phyloP scores from a whole-genome alignment of 768 basidiomycete genomes.

The Calocera viscosa region DNA sequence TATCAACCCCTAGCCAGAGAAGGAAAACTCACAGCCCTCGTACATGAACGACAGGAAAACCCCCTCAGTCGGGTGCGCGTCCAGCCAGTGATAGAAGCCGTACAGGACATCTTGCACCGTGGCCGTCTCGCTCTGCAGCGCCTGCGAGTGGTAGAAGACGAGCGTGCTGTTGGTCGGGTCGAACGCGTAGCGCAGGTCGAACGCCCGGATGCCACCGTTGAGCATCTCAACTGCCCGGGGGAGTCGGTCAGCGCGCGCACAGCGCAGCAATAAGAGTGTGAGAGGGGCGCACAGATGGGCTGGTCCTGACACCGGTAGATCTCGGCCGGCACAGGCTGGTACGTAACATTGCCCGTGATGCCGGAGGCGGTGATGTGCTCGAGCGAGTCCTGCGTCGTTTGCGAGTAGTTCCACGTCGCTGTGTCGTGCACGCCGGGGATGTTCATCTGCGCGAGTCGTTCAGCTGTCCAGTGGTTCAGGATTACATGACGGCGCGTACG shows the following conservation, averaged over 20 bases:
- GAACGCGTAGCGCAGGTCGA: slow-evolving; percentile 18
- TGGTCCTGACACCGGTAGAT: background rate
- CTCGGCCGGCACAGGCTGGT: background rate
- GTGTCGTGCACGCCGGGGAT: slow-evolving; percentile 44
- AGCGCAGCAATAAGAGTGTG: background rate
- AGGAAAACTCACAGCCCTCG: slow-evolving; percentile 31
- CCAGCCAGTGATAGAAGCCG: slow-evolving; percentile 41
- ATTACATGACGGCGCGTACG: background rate
- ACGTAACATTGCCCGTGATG: background rate
- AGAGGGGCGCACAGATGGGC: background rate
- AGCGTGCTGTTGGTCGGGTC: slow-evolving; percentile 13
- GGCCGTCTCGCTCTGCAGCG: slow-evolving; percentile 36
- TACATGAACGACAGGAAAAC: slow-evolving; percentile 41
- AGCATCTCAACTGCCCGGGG: slow-evolving; percentile 17
- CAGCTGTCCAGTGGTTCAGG: background rate
- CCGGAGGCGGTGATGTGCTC: slow-evolving; percentile 1
- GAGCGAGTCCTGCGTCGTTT: slow-evolving; percentile 2
- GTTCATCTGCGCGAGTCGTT: slow-evolving; percentile 25
- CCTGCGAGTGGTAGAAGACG: slow-evolving; percentile 21
- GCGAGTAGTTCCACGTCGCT: slow-evolving; percentile 25
- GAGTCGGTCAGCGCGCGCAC: background rate
- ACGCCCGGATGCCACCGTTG: slow-evolving; percentile 19
- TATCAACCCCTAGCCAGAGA: background rate
- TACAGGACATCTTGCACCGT: slow-evolving; percentile 40
- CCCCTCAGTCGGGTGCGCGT: slow-evolving; percentile 40